A percentile compares a stretch with the other conserved stretches of the same genome.
Evolutionary conservation across 2,329 filamentous ascomycete genomes (phyloP).

Genomic region (Elsinoe batatas): DNA sequence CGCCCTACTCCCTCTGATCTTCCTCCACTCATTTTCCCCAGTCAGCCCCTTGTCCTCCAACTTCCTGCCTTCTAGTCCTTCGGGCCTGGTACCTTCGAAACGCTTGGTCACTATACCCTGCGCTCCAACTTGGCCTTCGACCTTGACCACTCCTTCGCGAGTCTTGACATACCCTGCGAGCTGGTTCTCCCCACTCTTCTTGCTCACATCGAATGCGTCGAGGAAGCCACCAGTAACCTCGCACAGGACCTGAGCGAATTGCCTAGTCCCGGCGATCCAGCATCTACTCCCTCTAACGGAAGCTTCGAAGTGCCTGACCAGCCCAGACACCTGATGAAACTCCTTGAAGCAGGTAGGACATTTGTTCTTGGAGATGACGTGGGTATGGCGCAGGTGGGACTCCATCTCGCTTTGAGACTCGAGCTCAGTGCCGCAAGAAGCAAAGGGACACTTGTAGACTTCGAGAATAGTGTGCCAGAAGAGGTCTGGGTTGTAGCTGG

Average conservation of each 20-base stretch:
- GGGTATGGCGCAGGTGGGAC: constrained; percentile 28
- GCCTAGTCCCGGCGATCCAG: constrained; percentile 27
- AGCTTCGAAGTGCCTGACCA: constrained; percentile 34
- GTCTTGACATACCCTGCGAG: constrained; percentile 2
- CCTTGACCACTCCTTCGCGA: not conserved
- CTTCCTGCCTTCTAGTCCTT: constrained; percentile 4
- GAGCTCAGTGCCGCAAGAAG: constrained; percentile 36
- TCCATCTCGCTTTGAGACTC: constrained; percentile 24
- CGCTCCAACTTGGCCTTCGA: not conserved
- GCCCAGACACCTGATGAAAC: constrained; percentile 29
- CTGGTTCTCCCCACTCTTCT: not conserved
- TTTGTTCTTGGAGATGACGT: constrained; percentile 27
- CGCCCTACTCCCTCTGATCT: not conserved
- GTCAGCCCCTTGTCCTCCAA: not conserved
- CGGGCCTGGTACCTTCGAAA: not conserved
- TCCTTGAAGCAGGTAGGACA: constrained; percentile 34
- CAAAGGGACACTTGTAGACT: constrained; percentile 46
- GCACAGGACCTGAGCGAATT: constrained; percentile 29
- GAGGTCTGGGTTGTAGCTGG: constrained; percentile 37
- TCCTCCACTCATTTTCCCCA: constrained; percentile 7
- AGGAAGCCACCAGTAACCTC: constrained; percentile 34
- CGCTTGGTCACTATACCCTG: not conserved
- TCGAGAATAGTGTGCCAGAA: constrained; percentile 38
- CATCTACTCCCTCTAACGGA: constrained; percentile 24
- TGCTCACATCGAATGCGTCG: not conserved